These are phyloP conservation scores for Nakataea oryzae DNA, from an alignment of 2,329 filamentous ascomycete genomes.

Conservation along the genomic window DNA sequence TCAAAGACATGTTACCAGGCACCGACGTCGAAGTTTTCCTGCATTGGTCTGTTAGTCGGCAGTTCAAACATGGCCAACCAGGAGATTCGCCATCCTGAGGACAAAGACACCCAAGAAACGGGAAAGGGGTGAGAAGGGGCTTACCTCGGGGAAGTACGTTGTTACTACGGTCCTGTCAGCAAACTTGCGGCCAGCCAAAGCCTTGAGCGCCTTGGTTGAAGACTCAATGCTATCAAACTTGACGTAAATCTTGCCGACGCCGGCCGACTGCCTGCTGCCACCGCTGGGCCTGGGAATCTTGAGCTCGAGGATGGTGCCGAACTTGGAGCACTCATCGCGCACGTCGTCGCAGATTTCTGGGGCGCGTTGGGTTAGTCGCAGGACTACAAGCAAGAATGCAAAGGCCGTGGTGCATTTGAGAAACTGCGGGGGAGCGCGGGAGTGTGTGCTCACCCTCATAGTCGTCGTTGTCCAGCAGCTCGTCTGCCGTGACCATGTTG, in stretches of 20 bases:
- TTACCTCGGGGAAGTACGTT: constrained; percentile 89
- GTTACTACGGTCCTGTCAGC: constrained; percentile 92
- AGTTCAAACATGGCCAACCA: neutral
- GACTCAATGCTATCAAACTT: constrained; percentile 75
- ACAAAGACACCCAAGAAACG: neutral
- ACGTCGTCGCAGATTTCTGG: constrained; percentile 95
- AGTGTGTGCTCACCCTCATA: constrained; percentile 63
- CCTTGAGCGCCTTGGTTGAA: constrained; percentile 73
- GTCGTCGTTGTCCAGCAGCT: constrained; percentile 86
- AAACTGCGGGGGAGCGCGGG: neutral
- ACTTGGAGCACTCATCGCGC: constrained; percentile 85
- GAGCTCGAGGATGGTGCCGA: constrained; percentile 72
- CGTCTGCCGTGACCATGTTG: constrained; percentile 97
- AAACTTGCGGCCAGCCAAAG: constrained; percentile 92
- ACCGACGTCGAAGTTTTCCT: constrained; percentile 90
- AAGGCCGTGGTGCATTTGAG: neutral
- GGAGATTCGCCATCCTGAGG: neutral
- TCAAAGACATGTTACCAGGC: constrained; percentile 55
- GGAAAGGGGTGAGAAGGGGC: constrained; percentile 9
- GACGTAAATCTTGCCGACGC: constrained; percentile 96
- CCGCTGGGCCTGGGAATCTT: constrained; percentile 86
- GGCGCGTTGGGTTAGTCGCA: constrained; percentile 21
- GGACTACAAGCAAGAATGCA: neutral
- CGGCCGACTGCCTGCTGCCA: constrained; percentile 72
- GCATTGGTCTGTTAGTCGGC: constrained; percentile 17